Evolutionary conservation across 352 stramenopile species (phyloP).

Genomic region (Globisporangium carolinianum): DNA sequence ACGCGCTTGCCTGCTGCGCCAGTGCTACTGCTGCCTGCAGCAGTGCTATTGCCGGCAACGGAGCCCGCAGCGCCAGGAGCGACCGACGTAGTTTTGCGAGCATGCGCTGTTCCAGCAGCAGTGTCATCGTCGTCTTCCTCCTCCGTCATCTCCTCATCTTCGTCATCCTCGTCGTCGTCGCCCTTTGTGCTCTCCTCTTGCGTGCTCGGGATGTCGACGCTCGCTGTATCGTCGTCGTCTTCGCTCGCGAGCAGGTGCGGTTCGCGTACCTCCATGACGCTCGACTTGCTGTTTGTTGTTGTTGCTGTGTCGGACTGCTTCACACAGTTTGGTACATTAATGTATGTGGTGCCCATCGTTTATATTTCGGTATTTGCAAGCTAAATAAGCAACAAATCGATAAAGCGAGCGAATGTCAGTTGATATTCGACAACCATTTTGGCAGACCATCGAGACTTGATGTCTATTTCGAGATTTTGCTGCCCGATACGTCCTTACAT

Average conservation of each 20-base stretch:
- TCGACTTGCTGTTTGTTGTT: too few species aligned
- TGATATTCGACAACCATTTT: too few species aligned
- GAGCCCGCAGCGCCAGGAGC: background rate
- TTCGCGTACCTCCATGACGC: background rate
- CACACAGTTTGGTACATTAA: background rate
- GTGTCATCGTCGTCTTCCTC: conserved; percentile 39
- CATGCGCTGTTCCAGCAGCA: background rate
- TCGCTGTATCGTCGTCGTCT: conserved; percentile 9
- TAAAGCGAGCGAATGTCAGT: too few species aligned
- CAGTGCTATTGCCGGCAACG: background rate
- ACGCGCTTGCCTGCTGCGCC: background rate
- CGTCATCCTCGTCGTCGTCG: conserved; percentile 27
- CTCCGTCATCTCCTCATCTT: conserved; percentile 24
- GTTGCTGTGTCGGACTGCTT: too few species aligned
- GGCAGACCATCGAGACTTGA: too few species aligned
- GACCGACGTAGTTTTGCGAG: background rate
- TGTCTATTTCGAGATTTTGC: too few species aligned
- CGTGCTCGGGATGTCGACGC: conserved; percentile 12
- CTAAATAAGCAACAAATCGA: too few species aligned
- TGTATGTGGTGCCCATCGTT: background rate
- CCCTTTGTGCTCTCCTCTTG: conserved; percentile 19
- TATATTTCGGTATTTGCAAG: background rate
- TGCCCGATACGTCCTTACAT: too few species aligned
- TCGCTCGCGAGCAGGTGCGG: conserved; percentile 4
- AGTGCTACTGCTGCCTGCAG: background rate